Evolutionary conservation across 129 eudicot species (phyloP), one percentile per base, ranked within the genome.

Genomic region (Lonicera japonica): DNA sequence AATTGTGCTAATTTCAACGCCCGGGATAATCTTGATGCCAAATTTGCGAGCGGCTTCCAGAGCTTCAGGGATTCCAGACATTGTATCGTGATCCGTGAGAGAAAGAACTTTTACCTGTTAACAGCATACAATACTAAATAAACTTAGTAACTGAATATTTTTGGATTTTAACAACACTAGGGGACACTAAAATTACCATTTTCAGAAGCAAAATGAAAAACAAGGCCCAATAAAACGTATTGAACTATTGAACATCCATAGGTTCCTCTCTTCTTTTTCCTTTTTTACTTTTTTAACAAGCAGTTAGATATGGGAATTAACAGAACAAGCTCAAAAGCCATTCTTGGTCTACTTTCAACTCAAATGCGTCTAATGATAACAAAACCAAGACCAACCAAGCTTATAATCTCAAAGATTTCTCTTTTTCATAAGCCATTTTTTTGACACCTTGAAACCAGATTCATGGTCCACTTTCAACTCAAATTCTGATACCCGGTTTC

Each of bases 21-120:
- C 97, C 17, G 97, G 97, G 19, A 91, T 84, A 36, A 91, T 82
- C 77, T 91, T 91, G 69, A 91, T 91, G 70, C 96, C 97, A 56
- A 72, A 78, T 69, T 72, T 82, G 18, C 67, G 73, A 67, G 97
- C 97, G 72, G 95, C 88, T 65, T 84, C 95, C 61, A 82, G 73
- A 60, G 96, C 97, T 78, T 91, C 95, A 3, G 95, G 90, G 66
- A 91, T 87, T 65, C 97, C 97, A 20, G 86, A 75, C 95, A 91
- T 82, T 46, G 97, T 91, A 77, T 91, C 97, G 73, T 91, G 97
- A 81, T 91, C 97, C 4, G 97, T 91, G 62, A 91, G 70, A 56
- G 97, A 82, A 70, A 91, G 90, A 43, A 91, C 96, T 82, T 87
- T 87, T 25, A 91, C 97, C 97, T 91, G 97, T 78, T 84, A 79